phyloP scores from a whole-genome alignment of 192 early-diverging fungal species.

The Rhizophagus sp. region DNA sequence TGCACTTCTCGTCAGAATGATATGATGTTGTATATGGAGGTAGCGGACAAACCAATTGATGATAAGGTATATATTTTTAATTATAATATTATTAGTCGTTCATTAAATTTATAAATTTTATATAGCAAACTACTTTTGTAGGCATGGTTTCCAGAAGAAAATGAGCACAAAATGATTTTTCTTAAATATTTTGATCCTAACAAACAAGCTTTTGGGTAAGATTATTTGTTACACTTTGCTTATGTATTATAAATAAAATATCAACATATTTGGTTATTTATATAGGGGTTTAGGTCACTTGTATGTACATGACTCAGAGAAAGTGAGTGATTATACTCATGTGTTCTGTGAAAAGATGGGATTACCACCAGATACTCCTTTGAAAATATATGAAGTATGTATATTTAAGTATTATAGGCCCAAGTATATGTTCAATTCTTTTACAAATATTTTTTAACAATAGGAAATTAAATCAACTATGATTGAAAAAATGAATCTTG shows the following conservation, averaged over 20 bases:
- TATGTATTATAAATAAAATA: too few species aligned
- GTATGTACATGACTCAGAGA: slow-evolving; percentile 48
- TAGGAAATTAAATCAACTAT: slow-evolving; percentile 93
- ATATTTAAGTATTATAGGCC: neutral
- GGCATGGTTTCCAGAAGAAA: slow-evolving; percentile 20
- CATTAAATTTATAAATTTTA: neutral
- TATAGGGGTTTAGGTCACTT: slow-evolving; percentile 56
- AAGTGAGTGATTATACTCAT: slow-evolving; percentile 65
- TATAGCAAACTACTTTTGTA: neutral
- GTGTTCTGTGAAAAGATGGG: slow-evolving; percentile 54
- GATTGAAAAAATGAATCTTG: slow-evolving; percentile 77
- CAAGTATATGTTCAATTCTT: too few species aligned
- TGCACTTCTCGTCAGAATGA: slow-evolving; percentile 39
- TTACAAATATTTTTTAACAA: neutral
- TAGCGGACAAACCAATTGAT: slow-evolving; percentile 34
- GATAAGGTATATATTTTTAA: slow-evolving; percentile 18
- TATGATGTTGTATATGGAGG: slow-evolving; percentile 42
- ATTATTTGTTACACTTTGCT: neutral
- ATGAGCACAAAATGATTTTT: slow-evolving; percentile 65
- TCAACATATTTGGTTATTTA: neutral
- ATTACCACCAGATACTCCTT: slow-evolving; percentile 55
- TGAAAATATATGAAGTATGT: slow-evolving; percentile 67
- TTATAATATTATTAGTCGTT: slow-evolving; percentile 21
- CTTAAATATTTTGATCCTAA: slow-evolving; percentile 83
- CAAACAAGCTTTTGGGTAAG: slow-evolving; percentile 59